Base-by-base conservation (phyloP, 768 basidiomycete species). In the Lactarius indigo region DNA sequence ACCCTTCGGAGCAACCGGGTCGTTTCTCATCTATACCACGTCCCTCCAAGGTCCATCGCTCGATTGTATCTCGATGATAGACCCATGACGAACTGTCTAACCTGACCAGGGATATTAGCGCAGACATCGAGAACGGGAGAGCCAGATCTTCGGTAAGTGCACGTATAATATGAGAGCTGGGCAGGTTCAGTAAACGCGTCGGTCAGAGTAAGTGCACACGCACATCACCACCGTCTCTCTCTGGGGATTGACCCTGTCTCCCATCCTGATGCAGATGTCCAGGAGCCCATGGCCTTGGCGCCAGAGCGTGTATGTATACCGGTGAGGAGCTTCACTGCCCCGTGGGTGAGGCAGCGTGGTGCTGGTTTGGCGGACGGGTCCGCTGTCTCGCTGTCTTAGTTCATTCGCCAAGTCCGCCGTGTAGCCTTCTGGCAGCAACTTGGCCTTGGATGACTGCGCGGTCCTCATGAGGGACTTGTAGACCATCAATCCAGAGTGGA, bases 151-250 rank as follows among this genome's bases (percentile, higher is more conserved):
- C 77, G 35, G 78, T 77, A 56, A 83, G 69, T 4, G 81, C 81
- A 4, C 77, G 70, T 12, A 83, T 57, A 10, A 83, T 76, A 64
- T 84, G 80, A 10, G 81, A 78, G 71, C 82, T 84, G 42, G 3
- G 5, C 59, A n/a, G 31, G 26, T 59, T 66, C 42, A 66, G 57
- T 37, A 9, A 42, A 28, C 23, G 20, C 37, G 4, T 15, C 23
- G 1, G 13, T 56, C 55, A 23, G 18, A 35, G 57, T 39, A 30
- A 10, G 54, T 33, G 50, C 7, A 33, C 55, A 73, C 79, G 70
- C 57, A 83, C 81, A 84, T 83, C 50, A 83, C 82, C 1, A 83
- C 82, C 56, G 79, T 76, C 61, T 78, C 76, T 55, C 78, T 78
- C 50, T 84, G 75, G 20, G 82, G 83, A 61, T 81, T 77, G 31